These are phyloP conservation scores for Gelatoporia subvermispora DNA, from an alignment of 768 basidiomycete species.

Conservation along the genomic window DNA sequence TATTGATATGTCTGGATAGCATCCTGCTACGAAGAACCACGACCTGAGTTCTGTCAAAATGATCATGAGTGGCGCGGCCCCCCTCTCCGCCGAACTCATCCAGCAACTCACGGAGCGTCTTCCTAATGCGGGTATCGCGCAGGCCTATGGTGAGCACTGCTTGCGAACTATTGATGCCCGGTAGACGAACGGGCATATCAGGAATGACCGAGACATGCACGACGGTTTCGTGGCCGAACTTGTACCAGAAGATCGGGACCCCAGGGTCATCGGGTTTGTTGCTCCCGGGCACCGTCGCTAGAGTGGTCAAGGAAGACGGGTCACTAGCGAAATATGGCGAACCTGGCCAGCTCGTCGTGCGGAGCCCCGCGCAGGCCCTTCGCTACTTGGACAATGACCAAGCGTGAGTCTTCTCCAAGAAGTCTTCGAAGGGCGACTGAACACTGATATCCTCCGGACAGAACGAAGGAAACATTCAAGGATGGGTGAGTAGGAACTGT, in stretches of 20 bases:
- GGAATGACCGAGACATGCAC: conserved; percentile 35
- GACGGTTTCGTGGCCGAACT: conserved; percentile 30
- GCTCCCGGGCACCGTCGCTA: conserved; percentile 39
- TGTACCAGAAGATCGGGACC: conserved; percentile 17
- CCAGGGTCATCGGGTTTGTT: conserved; percentile 34
- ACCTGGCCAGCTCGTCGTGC: conserved; percentile 44
- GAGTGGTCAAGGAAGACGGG: conserved; percentile 44
- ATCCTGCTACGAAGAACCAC: conserved; percentile 35
- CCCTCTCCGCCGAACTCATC: conserved; percentile 49
- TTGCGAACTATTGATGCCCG: neutral
- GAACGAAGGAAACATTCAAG: conserved; percentile 60
- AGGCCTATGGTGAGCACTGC: conserved; percentile 47
- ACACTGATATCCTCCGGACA: conserved; percentile 23
- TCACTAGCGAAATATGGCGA: conserved; percentile 37
- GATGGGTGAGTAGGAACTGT: conserved; percentile 28
- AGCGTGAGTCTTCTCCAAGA: conserved; percentile 9
- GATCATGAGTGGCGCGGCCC: conserved; percentile 50
- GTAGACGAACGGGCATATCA: conserved; percentile 3
- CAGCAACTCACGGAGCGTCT: conserved; percentile 39
- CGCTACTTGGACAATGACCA: conserved; percentile 21
- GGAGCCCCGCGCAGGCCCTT: conserved; percentile 38
- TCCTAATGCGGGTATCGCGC: conserved; percentile 50
- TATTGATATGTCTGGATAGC: conserved; percentile 17
- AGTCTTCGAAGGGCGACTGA: neutral
- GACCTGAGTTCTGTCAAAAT: conserved; percentile 35